Evolutionary conservation across 108 stramenopile genomes (phyloP), one percentile per base, ranked within the genome.

Genomic region (Nitzschia sp.): DNA sequence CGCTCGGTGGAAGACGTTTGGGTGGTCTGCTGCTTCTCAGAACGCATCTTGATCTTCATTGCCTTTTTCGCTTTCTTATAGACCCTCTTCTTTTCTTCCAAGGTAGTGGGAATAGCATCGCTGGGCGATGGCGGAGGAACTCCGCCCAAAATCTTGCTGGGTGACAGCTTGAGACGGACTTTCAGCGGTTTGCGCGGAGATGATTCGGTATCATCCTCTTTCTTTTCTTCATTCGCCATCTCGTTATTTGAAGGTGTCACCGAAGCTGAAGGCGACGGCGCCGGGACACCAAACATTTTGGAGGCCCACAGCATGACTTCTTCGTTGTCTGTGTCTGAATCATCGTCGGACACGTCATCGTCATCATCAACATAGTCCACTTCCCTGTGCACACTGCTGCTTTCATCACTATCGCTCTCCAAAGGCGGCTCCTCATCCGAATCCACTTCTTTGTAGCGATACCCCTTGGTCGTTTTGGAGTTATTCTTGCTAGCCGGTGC

Each of bases 311-410:
- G 19, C 38, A 75, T 46, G 23, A 77, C 60, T 44, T 77, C 80
- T 33, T 80, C 66, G 11, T 80, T 75, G 32, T 80, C 80, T n/a
- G 66, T 68, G 35, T 76, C 80, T 1, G 75, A 76, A 22, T 80
- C 77, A 11, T 31, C 56, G 21, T 31, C 33, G 21, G 60, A 71
- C 28, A 28, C 23, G 26, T 53, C 52, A 29, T 29, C 32, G 53
- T 34, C 48, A 19, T 19, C 38, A 17, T 22, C 48, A n/a, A 17
- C 38, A 30, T 28, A 31, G 31, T 34, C 32, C 1, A 34, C 27
- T 17, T 5, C 5, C 13, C 52, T 53, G 52, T n/a, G 6, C 11
- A 15, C 17, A 6, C 52, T 53, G 52, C 23, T 53, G 52, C 52
- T 53, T 41, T 50, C 48, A 4, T 50, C 48, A 50, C 19, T 4